Evolutionary conservation across 768 basidiomycete genomes (phyloP).

Genomic region (Lepiota subincarnata): DNA sequence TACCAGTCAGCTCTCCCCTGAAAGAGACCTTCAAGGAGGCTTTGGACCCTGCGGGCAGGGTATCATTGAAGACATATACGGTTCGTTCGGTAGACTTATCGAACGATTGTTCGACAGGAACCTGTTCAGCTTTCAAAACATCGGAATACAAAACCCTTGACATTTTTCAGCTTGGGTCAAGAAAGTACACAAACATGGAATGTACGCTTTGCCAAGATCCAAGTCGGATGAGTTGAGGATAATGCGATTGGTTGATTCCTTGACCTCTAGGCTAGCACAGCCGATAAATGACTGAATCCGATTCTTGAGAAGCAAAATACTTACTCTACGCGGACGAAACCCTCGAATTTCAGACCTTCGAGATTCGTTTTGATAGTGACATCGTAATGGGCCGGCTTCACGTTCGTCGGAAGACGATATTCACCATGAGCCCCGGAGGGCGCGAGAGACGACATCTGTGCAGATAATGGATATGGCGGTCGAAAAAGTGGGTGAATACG

Average conservation of each 20-base stretch:
- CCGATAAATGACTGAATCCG: slow-evolving; percentile 1
- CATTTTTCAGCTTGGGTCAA: neutral
- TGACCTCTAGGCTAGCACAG: slow-evolving; percentile 53
- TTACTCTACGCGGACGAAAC: slow-evolving; percentile 69
- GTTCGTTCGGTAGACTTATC: slow-evolving; percentile 65
- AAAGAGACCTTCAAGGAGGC: slow-evolving; percentile 70
- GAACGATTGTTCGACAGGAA: slow-evolving; percentile 40
- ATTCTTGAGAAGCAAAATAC: slow-evolving; percentile 17
- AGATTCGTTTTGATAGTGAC: slow-evolving; percentile 80
- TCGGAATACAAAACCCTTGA: slow-evolving; percentile 48
- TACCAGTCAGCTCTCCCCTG: slow-evolving; percentile 58
- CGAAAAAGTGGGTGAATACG: neutral
- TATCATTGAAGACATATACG: slow-evolving; percentile 51
- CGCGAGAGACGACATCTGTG: slow-evolving; percentile 24
- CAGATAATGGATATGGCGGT: neutral
- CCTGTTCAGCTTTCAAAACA: slow-evolving; percentile 43
- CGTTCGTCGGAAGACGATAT: slow-evolving; percentile 63
- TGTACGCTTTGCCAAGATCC: slow-evolving; percentile 50
- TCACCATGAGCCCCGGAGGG: slow-evolving; percentile 25
- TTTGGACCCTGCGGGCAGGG: slow-evolving; percentile 63
- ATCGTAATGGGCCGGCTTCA: slow-evolving; percentile 75
- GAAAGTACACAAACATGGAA: slow-evolving; percentile 4
- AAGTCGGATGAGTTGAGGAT: slow-evolving; percentile 65
- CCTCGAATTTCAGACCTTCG: slow-evolving; percentile 67
- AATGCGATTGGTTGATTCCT: slow-evolving; percentile 54